These are phyloP conservation scores for Leccinum variabile DNA, from an alignment of 1,284 basidiomycete genomes.

Conservation along the genomic window DNA sequence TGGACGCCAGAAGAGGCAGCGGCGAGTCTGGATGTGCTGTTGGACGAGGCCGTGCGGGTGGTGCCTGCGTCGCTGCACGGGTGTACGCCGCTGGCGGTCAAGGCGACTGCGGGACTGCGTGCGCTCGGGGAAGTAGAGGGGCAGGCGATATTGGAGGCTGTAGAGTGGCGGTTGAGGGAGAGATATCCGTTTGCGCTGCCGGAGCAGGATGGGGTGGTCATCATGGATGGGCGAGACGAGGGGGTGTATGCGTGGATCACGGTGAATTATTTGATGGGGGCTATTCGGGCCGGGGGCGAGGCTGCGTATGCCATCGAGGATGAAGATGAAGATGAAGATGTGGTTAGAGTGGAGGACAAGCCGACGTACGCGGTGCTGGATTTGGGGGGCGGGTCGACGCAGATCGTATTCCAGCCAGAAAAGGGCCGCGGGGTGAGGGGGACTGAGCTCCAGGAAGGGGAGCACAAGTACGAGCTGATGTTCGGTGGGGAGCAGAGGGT, in stretches of 20 bases:
- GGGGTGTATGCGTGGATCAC: slow-evolving; percentile 99
- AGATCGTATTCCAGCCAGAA: slow-evolving; percentile 94
- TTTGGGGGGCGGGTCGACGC: slow-evolving; percentile 94
- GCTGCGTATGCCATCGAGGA: slow-evolving; percentile 27
- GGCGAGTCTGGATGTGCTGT: slow-evolving; percentile 74
- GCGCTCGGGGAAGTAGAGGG: slow-evolving; percentile 70
- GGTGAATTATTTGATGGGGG: slow-evolving; percentile 87
- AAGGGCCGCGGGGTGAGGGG: slow-evolving; percentile 42
- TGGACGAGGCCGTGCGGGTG: slow-evolving; percentile 78
- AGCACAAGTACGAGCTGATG: slow-evolving; percentile 88
- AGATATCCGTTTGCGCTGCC: slow-evolving; percentile 78
- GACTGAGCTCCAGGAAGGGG: slow-evolving; percentile 72
- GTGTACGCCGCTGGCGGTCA: slow-evolving; percentile 91
- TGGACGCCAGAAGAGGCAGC: slow-evolving; percentile 66
- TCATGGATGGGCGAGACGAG: slow-evolving; percentile 98
- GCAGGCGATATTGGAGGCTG: slow-evolving; percentile 76
- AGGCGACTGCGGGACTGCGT: slow-evolving; percentile 93
- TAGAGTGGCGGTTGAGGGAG: slow-evolving; percentile 60
- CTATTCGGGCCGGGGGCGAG: slow-evolving; percentile 59
- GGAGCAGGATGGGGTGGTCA: slow-evolving; percentile 65
- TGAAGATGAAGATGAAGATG: neutral
- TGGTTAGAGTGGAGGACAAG: neutral
- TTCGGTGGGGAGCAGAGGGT: slow-evolving; percentile 74
- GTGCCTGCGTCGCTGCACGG: slow-evolving; percentile 78
- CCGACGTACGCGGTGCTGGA: slow-evolving; percentile 92